Evolutionary conservation across 345 rosid species (phyloP).

Genomic region (Camelina hispida): DNA sequence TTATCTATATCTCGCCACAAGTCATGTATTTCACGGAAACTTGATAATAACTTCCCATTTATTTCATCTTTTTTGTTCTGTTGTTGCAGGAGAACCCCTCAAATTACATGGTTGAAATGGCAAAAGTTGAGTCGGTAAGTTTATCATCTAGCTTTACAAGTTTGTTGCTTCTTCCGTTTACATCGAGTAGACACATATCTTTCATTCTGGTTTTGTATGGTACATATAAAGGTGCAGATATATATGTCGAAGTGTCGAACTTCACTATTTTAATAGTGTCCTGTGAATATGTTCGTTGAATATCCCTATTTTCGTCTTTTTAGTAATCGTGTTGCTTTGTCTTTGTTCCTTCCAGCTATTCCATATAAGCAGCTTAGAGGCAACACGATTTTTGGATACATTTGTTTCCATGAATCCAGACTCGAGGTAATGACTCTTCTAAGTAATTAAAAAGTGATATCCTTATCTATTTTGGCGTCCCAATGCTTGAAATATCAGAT

Average conservation of each 20-base stretch:
- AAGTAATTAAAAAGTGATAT: slow-evolving; percentile 12
- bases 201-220: slow-evolving; percentile 2
- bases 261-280: slow-evolving; percentile 15
- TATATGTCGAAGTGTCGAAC: background rate
- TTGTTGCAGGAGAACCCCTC: slow-evolving; percentile 77
- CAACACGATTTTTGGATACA: slow-evolving; percentile 75
- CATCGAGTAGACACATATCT: slow-evolving; percentile 16
- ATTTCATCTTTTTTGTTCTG: slow-evolving; percentile 12
- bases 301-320: background rate
- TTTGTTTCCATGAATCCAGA: slow-evolving; percentile 90
- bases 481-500: slow-evolving; percentile 11
- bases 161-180: slow-evolving; percentile 35
- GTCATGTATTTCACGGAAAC: slow-evolving; percentile 21
- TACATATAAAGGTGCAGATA: background rate
- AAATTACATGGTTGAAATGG: slow-evolving; percentile 96
- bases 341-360: slow-evolving; percentile 59
- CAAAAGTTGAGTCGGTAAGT: slow-evolving; percentile 82
- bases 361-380: slow-evolving; percentile 77
- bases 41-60: slow-evolving; percentile 23
- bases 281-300: slow-evolving; percentile 2
- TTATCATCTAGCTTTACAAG: slow-evolving; percentile 22
- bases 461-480: background rate
- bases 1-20: slow-evolving; percentile 8
- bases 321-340: slow-evolving; percentile 36
- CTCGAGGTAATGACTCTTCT: slow-evolving; percentile 56